A percentile compares a stretch with the other conserved stretches of the same genome.
These are phyloP conservation scores for Chlorella sorokiniana DNA, from an alignment of 139 green algal genomes.

Conservation along the genomic window DNA sequence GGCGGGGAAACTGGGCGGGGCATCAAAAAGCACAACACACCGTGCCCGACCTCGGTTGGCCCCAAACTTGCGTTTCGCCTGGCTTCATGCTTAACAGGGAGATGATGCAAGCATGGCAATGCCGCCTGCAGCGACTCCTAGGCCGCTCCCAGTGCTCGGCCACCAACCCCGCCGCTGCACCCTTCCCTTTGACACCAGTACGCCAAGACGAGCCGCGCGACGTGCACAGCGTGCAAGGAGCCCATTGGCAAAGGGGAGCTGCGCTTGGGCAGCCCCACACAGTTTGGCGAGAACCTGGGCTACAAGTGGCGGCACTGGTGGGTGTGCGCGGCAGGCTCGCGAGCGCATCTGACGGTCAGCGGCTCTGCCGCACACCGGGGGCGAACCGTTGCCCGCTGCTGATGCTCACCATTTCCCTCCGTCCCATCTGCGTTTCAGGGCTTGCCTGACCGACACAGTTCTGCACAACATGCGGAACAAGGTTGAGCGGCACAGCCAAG, in stretches of 20 bases:
- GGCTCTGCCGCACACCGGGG: not conserved
- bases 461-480: not conserved
- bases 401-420: not conserved
- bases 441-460: not conserved
- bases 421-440: not conserved
- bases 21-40: no score
- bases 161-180: not conserved
- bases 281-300: not conserved
- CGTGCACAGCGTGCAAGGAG: not conserved
- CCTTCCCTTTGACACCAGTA: not conserved
- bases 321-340: not conserved
- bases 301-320: not conserved
- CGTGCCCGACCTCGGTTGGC: no score
- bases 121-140: no score
- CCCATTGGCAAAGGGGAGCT: not conserved
- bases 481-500: not conserved
- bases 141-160: not conserved
- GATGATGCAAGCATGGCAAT: no score
- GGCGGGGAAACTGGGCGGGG: no score
- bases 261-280: not conserved
- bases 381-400: not conserved
- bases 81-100: no score
- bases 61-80: no score
- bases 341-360: not conserved
- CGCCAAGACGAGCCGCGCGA: not conserved